These are phyloP conservation scores for Kwoniella botswanensis DNA, from an alignment of 768 basidiomycete genomes.

Conservation along the genomic window DNA sequence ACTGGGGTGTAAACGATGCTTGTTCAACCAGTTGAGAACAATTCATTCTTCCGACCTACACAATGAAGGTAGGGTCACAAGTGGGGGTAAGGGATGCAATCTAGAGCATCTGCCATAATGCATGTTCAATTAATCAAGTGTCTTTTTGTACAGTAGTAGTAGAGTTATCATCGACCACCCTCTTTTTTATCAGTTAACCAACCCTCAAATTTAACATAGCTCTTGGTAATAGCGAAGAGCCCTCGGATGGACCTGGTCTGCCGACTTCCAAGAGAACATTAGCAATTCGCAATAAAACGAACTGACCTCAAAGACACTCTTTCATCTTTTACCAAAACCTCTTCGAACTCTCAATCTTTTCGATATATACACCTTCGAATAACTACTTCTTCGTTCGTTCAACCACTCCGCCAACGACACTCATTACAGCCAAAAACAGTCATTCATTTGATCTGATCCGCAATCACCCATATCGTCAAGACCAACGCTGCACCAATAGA, in stretches of 20 bases:
- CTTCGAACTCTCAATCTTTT: not conserved
- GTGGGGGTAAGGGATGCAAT: not conserved
- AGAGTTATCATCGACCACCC: not conserved
- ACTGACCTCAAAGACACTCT: constrained; percentile 17
- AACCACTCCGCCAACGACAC: not conserved
- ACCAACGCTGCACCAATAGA: not conserved
- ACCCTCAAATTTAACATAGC: not conserved
- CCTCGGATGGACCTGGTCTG: not conserved
- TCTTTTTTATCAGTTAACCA: not conserved
- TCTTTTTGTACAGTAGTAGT: not conserved
- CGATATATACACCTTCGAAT: not conserved
- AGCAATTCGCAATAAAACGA: not conserved
- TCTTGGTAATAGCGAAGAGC: not conserved
- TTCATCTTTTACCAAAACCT: constrained; percentile 6
- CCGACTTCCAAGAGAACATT: constrained; percentile 3
- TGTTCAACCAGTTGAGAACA: constrained; percentile 5
- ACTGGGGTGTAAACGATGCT: constrained; percentile 16
- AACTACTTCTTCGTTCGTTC: too few relatives aligned
- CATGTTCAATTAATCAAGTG: too few relatives aligned
- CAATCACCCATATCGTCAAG: not conserved
- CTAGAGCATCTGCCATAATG: not conserved
- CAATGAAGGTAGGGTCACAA: not conserved
- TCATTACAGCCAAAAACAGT: constrained; percentile 5
- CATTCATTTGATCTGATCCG: not conserved
- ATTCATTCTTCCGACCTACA: not conserved